Base-by-base conservation (phyloP, 179 eudicot species). In the Drosera spatulata region DNA sequence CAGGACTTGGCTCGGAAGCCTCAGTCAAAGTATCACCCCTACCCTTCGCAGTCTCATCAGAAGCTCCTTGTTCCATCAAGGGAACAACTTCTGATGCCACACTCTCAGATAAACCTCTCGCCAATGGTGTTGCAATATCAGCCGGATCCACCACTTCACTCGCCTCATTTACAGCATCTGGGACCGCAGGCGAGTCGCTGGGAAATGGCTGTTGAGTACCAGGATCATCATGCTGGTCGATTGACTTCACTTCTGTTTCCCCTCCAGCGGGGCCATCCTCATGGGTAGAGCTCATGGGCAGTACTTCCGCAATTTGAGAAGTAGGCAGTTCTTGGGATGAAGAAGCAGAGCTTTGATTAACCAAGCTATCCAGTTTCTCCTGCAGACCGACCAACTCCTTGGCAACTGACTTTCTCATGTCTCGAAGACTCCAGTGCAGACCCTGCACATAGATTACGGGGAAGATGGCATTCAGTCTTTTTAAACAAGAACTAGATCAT, bases 301-400 rank as follows among this genome's bases (percentile, higher is more conserved):
- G 13, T 2, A 60, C 69, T 11, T 49, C 22, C 2, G 12, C 11
- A 13, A 39, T 13, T 54, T 58, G 65, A 33, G 43, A 40, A 61
- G 48, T 1, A 13, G 74, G 12, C 7, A 6, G 59, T n/a, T 50
- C 61, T 13, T 41, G 66, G 13, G 46, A 51, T 15, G 38, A 2
- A 4, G 51, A 22, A 10, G n/a, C 61, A 58, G 68, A 44, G 52
- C 65, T 70, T 56, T 61, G 53, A 10, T 33, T 59, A 56, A 39
- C 44, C 49, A 82, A 33, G 4, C 62, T 56, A 61, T 90, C 95
- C 6, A 87, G 77, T 67, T 73, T 79, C 72, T 85, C 96, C 60
- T 87, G 94, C 45, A 83, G 62, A 5, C 50, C 62, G 13, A 78
- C 79, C 41, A 90, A 82, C 77, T 85, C 86, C 69, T 73, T 87